These are phyloP conservation scores for Neurospora sp. DNA, from an alignment of 495 filamentous ascomycete genomes.

Conservation along the genomic window DNA sequence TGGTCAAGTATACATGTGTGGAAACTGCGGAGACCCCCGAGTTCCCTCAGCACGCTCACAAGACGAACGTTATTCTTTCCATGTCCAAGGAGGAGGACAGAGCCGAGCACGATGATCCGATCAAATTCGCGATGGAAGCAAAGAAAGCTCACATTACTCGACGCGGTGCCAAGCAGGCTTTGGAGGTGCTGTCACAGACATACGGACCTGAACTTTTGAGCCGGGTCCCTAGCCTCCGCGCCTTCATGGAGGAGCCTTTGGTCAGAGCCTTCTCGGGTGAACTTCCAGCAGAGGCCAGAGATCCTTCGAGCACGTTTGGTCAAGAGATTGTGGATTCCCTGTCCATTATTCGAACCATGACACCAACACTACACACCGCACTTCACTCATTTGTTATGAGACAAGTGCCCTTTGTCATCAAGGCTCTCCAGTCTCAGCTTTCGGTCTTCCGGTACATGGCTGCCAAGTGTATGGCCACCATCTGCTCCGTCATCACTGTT, in stretches of 20 bases:
- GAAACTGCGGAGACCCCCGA: slow-evolving; percentile 97
- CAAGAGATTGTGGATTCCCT: slow-evolving; percentile 90
- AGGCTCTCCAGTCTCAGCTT: slow-evolving; percentile 72
- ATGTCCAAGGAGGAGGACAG: slow-evolving; percentile 95
- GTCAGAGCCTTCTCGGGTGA: slow-evolving; percentile 62
- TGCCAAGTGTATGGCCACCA: slow-evolving; percentile 92
- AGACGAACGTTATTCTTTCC: slow-evolving; percentile 73
- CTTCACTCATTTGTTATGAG: slow-evolving; percentile 68
- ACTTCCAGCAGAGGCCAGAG: slow-evolving; percentile 56
- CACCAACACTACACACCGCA: slow-evolving; percentile 66
- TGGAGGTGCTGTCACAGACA: slow-evolving; percentile 72
- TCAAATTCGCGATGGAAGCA: slow-evolving; percentile 75
- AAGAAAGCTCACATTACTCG: slow-evolving; percentile 79
- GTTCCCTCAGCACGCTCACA: slow-evolving; percentile 64
- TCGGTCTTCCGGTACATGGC: slow-evolving; percentile 93
- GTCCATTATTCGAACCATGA: slow-evolving; percentile 82
- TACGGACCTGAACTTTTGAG: slow-evolving; percentile 70
- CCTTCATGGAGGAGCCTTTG: slow-evolving; percentile 72
- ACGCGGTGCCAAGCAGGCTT: slow-evolving; percentile 85
- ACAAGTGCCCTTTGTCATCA: slow-evolving; percentile 78
- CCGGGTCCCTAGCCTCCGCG: slow-evolving; percentile 67
- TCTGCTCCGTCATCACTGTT: slow-evolving; percentile 91
- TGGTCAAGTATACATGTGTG: slow-evolving; percentile 93
- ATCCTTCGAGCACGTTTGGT: slow-evolving; percentile 61
- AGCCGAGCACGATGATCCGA: slow-evolving; percentile 81